Evolutionary conservation across 768 basidiomycete genomes (phyloP).

Genomic region (Guyanaporus albipodus): DNA sequence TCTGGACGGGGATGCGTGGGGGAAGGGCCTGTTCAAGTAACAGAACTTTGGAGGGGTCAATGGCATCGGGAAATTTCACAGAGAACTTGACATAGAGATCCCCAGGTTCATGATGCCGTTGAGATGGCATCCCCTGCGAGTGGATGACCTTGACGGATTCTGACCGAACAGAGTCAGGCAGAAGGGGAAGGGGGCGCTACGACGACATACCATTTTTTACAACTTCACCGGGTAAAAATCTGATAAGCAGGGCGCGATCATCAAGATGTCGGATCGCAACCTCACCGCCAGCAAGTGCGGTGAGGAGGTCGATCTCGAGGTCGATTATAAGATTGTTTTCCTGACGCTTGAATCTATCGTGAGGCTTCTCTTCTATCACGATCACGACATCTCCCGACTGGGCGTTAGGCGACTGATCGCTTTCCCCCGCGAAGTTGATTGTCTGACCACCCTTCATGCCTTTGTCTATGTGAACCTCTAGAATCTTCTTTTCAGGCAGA

Average conservation of each 20-base stretch:
- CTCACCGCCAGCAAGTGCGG: slow-evolving; percentile 88
- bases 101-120: slow-evolving; percentile 94
- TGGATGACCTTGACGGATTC: slow-evolving; percentile 88
- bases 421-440: slow-evolving; percentile 84
- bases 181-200: neutral
- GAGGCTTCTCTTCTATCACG: slow-evolving; percentile 89
- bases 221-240: slow-evolving; percentile 83
- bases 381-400: slow-evolving; percentile 94
- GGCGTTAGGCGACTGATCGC: slow-evolving; percentile 85
- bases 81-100: slow-evolving; percentile 85
- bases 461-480: slow-evolving; percentile 98
- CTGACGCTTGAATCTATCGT: slow-evolving; percentile 83
- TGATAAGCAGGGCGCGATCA: slow-evolving; percentile 82
- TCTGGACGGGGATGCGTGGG: slow-evolving; percentile 62
- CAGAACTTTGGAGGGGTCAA: slow-evolving; percentile 63
- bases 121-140: slow-evolving; percentile 98
- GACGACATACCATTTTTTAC: slow-evolving; percentile 82
- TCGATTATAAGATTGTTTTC: slow-evolving; percentile 85
- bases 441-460: slow-evolving; percentile 95
- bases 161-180: slow-evolving; percentile 28
- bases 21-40: slow-evolving; percentile 85
- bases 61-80: slow-evolving; percentile 84
- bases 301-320: slow-evolving; percentile 89
- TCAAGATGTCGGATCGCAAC: slow-evolving; percentile 92
- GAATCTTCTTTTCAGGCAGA: slow-evolving; percentile 88